A percentile compares a stretch with the other conserved stretches of the same genome.
phyloP scores from a whole-genome alignment of 768 basidiomycete species.

The Amanita brunnescens region DNA sequence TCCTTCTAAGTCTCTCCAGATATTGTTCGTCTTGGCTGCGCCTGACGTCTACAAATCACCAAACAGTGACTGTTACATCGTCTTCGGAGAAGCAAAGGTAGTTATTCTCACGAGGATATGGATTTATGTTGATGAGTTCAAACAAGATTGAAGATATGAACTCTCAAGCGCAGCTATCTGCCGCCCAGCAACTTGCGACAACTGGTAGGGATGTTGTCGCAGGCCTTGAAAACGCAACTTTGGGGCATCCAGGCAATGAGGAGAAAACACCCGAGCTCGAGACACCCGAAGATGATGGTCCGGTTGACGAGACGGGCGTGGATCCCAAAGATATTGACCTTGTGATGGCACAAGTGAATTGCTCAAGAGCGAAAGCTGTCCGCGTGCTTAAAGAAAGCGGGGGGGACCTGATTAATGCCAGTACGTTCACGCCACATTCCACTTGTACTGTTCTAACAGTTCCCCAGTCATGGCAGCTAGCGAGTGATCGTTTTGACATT shows the following conservation, averaged over 20 bases:
- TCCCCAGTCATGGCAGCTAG: conserved; percentile 82
- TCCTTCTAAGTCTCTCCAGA: conserved; percentile 27
- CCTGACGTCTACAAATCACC: conserved; percentile 98
- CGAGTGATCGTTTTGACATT: conserved; percentile 46
- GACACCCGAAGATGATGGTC: conserved; percentile 72
- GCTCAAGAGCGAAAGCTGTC: conserved; percentile 88
- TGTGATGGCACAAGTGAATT: conserved; percentile 82
- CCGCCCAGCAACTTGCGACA: conserved; percentile 70
- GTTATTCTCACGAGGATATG: conserved; percentile 4
- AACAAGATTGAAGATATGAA: conserved; percentile 81
- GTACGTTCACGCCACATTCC: conserved; percentile 41
- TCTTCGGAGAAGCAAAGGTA: conserved; percentile 96
- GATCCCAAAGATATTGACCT: conserved; percentile 94
- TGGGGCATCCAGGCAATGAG: conserved; percentile 48
- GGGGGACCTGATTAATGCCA: conserved; percentile 94
- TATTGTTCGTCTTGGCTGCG: conserved; percentile 85
- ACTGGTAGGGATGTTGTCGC: conserved; percentile 37
- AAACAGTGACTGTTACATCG: conserved; percentile 97
- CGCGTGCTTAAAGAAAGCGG: conserved; percentile 84
- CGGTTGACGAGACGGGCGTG: conserved; percentile 79
- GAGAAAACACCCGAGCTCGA: conserved; percentile 83
- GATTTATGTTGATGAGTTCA: not conserved
- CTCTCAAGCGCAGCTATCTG: conserved; percentile 63
- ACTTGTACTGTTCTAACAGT: not conserved
- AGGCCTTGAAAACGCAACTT: conserved; percentile 42